Evolutionary conservation across 768 basidiomycete species (phyloP).

Genomic region (Psilocybe cubensis): DNA sequence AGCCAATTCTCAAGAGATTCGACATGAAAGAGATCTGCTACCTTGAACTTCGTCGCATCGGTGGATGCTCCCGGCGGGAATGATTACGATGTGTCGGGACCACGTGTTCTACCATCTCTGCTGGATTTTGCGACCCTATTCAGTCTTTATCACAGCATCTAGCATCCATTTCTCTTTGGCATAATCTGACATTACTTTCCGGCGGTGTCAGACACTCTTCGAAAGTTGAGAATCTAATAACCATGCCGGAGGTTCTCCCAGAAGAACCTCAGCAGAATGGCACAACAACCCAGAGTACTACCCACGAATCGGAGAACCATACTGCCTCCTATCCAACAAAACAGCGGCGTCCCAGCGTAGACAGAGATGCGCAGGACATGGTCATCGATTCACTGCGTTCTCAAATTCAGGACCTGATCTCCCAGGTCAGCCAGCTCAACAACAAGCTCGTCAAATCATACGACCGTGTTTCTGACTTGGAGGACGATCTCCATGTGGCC

Average conservation of each 20-base stretch:
- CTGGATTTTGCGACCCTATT: not conserved
- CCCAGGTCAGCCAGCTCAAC: slow-evolving; percentile 91
- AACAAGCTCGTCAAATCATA: slow-evolving; percentile 91
- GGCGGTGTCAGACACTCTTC: not conserved
- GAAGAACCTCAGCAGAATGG: slow-evolving; percentile 11
- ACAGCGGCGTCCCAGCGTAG: slow-evolving; percentile 29
- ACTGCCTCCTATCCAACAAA: slow-evolving; percentile 7
- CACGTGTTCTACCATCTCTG: not conserved
- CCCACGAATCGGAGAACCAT: slow-evolving; percentile 2
- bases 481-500: slow-evolving; percentile 81
- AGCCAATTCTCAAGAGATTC: too few species aligned
- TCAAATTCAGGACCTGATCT: slow-evolving; percentile 86
- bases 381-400: slow-evolving; percentile 79
- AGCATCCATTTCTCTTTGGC: not conserved
- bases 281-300: not conserved
- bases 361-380: slow-evolving; percentile 76
- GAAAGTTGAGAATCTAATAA: not conserved
- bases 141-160: not conserved
- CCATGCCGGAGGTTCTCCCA: slow-evolving; percentile 18
- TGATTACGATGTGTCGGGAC: not conserved
- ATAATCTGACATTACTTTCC: not conserved
- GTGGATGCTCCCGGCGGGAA: too few species aligned
- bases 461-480: slow-evolving; percentile 89
- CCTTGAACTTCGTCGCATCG: too few species aligned
- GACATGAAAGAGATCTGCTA: too few species aligned